These are phyloP conservation scores for Colletotrichum tofieldiae DNA, from an alignment of 2,329 filamentous ascomycete species.

Conservation along the genomic window DNA sequence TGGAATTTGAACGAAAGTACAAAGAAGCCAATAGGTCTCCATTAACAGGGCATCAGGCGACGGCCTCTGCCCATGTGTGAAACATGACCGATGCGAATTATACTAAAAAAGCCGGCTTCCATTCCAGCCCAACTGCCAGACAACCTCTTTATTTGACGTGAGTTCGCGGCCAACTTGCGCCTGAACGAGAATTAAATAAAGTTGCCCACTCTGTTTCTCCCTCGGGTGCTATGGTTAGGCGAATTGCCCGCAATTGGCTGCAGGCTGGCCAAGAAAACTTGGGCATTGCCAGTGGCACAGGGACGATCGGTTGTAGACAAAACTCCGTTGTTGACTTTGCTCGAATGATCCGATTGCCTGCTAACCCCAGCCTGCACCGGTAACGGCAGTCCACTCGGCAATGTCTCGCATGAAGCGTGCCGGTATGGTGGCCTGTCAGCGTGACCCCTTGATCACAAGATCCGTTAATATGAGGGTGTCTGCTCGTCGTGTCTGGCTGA, in stretches of 20 bases:
- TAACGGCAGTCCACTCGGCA: neutral
- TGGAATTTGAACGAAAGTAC: slow-evolving; percentile 2
- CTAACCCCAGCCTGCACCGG: neutral
- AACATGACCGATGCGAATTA: slow-evolving; percentile 13
- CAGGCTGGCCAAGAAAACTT: slow-evolving; percentile 10
- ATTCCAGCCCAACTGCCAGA: slow-evolving; percentile 18
- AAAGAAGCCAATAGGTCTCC: neutral
- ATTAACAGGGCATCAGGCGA: slow-evolving; percentile 26
- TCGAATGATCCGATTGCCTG: slow-evolving; percentile 30
- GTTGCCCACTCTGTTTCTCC: neutral
- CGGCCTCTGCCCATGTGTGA: slow-evolving; percentile 13
- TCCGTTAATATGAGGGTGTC: slow-evolving; percentile 2
- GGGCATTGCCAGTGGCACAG: slow-evolving; percentile 15
- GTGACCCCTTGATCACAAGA: slow-evolving; percentile 22
- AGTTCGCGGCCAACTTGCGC: slow-evolving; percentile 5
- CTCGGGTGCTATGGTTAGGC: neutral
- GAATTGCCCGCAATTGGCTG: slow-evolving; percentile 20
- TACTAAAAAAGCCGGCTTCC: neutral
- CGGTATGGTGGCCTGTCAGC: slow-evolving; percentile 19
- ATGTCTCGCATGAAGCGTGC: slow-evolving; percentile 20
- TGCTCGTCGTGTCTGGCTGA: slow-evolving; percentile 5
- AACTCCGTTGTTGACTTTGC: slow-evolving; percentile 3
- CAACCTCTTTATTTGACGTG: slow-evolving; percentile 11
- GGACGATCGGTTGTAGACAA: slow-evolving; percentile 13
- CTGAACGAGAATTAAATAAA: neutral